Evolutionary conservation across 1,139 yeast species (phyloP), one percentile per base, ranked within the genome.

Genomic region (Yamadazyma jaroonii): DNA sequence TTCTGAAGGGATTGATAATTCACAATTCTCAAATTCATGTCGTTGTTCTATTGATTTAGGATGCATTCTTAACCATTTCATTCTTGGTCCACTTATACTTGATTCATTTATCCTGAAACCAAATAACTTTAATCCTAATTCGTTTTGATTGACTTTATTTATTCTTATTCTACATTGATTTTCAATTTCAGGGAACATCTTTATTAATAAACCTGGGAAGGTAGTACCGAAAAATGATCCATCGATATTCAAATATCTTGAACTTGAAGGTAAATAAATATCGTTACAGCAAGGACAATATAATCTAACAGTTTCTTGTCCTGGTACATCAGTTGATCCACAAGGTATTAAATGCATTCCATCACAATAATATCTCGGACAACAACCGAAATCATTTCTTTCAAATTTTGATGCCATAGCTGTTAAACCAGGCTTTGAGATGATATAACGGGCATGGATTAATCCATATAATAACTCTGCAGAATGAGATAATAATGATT

Each of bases 201-300:
- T 86, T 40, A 92, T 79, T 52, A 92, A 84, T 47, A 92, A 74
- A 2, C 96, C 97, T 0, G 96, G 95, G 64, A 92, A 92, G 23
- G 95, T 83, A 1, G 97, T 88, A 6, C 98, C 98, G 65, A 94
- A 92, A 54, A 84, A 92, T 1, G 97, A 96, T 4, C 98, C 98
- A 59, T 92, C 98, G 35, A 92, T 79, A 54, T 86, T 86, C 45
- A 86, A 67, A 60, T 86, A 90, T 45, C 96, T 72, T 14, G 94
- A 81, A 43, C 89, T 82, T 43, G 84, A 81, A 2, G 97, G 97
- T 40, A 88, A 65, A 61, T 92, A 92, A 31, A 90, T 73, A 56
- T 92, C 98, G 56, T 84, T 81, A 62, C 98, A 92, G 56, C 94
- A 82, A 1, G 98, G 97, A 63, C 98, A 92, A 59, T 81, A 92